These are phyloP conservation scores for Ophiostoma tasmaniense DNA, from an alignment of 2,329 filamentous ascomycete species.

Conservation along the genomic window DNA sequence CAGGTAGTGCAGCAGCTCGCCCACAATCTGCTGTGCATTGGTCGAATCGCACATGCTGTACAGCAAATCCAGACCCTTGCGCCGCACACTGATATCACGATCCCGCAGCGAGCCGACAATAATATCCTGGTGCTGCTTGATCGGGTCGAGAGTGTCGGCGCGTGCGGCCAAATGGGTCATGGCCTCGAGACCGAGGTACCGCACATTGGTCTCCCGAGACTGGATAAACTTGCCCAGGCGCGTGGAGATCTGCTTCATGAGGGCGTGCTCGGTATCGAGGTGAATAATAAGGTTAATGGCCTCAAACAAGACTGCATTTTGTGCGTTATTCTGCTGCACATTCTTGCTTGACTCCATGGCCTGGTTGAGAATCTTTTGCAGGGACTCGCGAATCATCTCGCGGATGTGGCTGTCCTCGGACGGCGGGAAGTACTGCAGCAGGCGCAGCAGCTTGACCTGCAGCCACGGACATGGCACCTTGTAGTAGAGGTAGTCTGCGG, in stretches of 20 bases:
- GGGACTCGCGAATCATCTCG: conserved; percentile 80
- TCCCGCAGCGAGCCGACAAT: conserved; percentile 92
- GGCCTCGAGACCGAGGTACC: conserved; percentile 89
- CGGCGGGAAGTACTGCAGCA: conserved; percentile 93
- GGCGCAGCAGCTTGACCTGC: conserved; percentile 83
- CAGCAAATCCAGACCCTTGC: conserved; percentile 88
- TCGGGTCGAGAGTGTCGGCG: conserved; percentile 88
- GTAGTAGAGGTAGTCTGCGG: conserved; percentile 93
- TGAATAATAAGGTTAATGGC: conserved; percentile 98
- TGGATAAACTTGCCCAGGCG: conserved; percentile 92
- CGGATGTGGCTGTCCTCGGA: conserved; percentile 91
- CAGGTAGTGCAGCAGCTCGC: conserved; percentile 86
- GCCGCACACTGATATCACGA: conserved; percentile 89
- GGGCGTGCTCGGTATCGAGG: conserved; percentile 82
- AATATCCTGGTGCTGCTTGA: conserved; percentile 95
- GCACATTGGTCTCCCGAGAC: conserved; percentile 92
- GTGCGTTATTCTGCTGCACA: conserved; percentile 97
- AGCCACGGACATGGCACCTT: conserved; percentile 99
- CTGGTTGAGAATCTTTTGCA: conserved; percentile 83
- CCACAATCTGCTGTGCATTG: conserved; percentile 90
- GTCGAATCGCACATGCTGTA: conserved; percentile 99
- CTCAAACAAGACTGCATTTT: conserved; percentile 96
- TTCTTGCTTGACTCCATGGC: conserved; percentile 95
- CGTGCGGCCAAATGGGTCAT: conserved; percentile 97
- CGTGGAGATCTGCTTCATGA: conserved; percentile 94